phyloP scores from a whole-genome alignment of 169 alveolate genomes.

The Hammondia hammondi region DNA sequence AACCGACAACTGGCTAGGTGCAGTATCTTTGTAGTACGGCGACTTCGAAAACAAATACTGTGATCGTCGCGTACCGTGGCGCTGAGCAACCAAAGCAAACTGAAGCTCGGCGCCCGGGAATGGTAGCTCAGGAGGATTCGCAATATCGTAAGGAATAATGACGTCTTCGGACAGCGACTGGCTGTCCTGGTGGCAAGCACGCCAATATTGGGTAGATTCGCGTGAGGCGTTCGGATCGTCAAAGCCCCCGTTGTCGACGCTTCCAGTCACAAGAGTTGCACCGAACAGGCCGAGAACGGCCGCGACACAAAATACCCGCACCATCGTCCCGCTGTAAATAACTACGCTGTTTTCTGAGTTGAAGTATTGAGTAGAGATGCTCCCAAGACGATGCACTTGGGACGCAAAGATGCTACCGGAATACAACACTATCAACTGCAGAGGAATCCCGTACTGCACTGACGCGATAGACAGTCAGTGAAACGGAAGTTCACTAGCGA shows the following conservation, averaged over 20 bases:
- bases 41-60: not conserved
- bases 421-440: no score
- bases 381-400: no score
- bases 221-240: not conserved
- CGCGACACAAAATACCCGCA: not conserved
- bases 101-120: not conserved
- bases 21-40: not conserved
- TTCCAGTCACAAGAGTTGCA: not conserved
- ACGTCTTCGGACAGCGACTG: not conserved
- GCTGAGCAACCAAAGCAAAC: not conserved
- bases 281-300: not conserved
- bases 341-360: no score
- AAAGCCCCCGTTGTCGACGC: not conserved
- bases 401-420: no score
- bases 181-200: not conserved
- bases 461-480: no score
- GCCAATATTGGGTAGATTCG: not conserved
- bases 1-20: not conserved
- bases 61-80: constrained; percentile 30
- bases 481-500: no score
- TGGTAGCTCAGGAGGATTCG: not conserved
- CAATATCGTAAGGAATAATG: not conserved
- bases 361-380: no score
- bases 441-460: no score
- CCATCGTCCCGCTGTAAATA: not conserved